Evolutionary conservation across 129 eudicot genomes (phyloP).

Genomic region (Logfia minima): DNA sequence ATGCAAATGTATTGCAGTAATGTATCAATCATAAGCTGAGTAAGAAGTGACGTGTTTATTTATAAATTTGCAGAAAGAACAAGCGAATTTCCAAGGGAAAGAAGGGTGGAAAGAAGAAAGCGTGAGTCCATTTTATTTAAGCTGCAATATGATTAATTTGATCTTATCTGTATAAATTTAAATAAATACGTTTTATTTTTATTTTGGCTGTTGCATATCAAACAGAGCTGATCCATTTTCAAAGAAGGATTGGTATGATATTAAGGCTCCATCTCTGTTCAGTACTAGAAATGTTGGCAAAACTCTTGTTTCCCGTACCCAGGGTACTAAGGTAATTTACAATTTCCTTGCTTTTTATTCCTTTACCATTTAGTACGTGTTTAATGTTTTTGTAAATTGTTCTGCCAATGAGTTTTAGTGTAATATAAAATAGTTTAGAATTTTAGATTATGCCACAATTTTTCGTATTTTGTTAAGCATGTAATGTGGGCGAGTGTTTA

Average conservation of each 20-base stretch:
- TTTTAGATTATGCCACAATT: neutral
- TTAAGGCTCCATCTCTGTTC: conserved; percentile 55
- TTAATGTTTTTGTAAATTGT: neutral
- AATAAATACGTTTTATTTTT: too few species aligned
- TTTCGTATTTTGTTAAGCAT: neutral
- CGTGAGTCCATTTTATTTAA: conserved; percentile 44
- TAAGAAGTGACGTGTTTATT: neutral
- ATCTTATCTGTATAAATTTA: too few species aligned
- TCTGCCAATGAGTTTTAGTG: neutral
- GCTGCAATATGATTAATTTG: neutral
- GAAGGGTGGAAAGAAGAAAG: conserved; percentile 89
- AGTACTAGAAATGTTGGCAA: conserved; percentile 43
- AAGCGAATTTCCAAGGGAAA: conserved; percentile 81
- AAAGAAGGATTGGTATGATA: conserved; percentile 61
- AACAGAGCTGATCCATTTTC: conserved; percentile 45
- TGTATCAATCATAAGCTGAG: neutral
- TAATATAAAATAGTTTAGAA: neutral
- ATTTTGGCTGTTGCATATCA: neutral
- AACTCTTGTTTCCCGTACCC: conserved; percentile 56
- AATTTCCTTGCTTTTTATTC: neutral
- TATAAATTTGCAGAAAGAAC: conserved; percentile 58
- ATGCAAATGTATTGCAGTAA: neutral
- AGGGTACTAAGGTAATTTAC: conserved; percentile 52
- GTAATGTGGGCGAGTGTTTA: neutral
- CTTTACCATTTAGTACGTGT: too few species aligned